Evolutionary conservation across 139 green algal species (phyloP).

Genomic region (Yamagishiella unicocca): DNA sequence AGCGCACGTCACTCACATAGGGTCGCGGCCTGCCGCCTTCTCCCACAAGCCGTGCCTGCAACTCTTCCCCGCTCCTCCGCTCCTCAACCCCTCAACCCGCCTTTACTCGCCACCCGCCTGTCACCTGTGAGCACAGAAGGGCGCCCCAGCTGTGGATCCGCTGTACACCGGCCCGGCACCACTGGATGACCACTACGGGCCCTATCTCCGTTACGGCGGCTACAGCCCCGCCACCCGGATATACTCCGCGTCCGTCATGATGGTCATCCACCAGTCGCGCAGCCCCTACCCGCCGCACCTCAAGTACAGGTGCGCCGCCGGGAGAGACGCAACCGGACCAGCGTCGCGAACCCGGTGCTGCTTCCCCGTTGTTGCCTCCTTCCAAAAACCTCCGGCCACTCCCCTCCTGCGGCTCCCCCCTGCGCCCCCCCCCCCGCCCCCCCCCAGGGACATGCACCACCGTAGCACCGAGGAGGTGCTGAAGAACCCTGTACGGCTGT

Average conservation of each 20-base stretch:
- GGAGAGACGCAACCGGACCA: neutral
- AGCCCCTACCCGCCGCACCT: constrained; percentile 36
- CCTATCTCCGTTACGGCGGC: constrained; percentile 54
- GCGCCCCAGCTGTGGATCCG: constrained; percentile 17
- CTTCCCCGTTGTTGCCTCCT: neutral
- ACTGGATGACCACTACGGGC: constrained; percentile 47
- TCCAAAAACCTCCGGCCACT: neutral
- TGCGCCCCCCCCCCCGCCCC: neutral
- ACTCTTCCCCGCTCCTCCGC: too few species aligned
- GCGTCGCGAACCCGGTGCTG: neutral
- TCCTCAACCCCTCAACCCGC: too few species aligned
- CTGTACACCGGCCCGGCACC: constrained; percentile 15
- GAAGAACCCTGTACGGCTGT: neutral
- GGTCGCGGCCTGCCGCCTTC: too few species aligned
- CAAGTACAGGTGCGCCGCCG: constrained; percentile 28
- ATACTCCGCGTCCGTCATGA: constrained; percentile 54
- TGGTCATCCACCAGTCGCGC: constrained; percentile 45
- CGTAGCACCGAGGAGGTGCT: neutral
- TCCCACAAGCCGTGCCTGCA: too few species aligned
- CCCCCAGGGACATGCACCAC: constrained; percentile 12
- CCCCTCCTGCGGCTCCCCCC: neutral
- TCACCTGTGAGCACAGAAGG: neutral
- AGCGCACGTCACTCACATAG: too few species aligned
- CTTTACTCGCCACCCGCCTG: neutral
- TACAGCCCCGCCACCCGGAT: constrained; percentile 53